Evolutionary conservation across 1,284 basidiomycete species (phyloP).

Genomic region (Cerioporus squamosus): DNA sequence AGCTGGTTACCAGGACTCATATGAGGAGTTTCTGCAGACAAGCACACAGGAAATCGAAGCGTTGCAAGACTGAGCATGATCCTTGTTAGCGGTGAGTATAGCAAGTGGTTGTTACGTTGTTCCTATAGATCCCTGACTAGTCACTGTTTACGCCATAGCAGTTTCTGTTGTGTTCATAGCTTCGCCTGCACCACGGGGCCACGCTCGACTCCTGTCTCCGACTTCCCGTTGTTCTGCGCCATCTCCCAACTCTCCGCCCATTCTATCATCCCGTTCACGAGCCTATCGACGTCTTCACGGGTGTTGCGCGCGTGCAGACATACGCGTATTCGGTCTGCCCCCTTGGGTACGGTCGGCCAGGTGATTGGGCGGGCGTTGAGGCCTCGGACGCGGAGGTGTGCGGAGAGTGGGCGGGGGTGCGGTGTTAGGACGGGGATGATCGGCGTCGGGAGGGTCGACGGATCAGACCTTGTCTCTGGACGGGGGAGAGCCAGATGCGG

Average conservation of each 20-base stretch:
- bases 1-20: conserved; percentile 63
- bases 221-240: conserved; percentile 9
- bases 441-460: conserved; percentile 49
- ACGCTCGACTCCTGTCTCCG: background rate
- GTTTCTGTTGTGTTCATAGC: conserved; percentile 14
- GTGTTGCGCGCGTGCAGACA: conserved; percentile 84
- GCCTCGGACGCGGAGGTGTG: conserved; percentile 61
- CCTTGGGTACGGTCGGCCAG: conserved; percentile 85
- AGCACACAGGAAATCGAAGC: conserved; percentile 64
- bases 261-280: conserved; percentile 44
- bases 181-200: conserved; percentile 19
- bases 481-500: conserved; percentile 34
- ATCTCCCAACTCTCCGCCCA: conserved; percentile 34
- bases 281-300: conserved; percentile 58
- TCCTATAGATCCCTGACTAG: too few species aligned
- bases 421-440: conserved; percentile 88
- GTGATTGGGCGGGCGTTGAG: conserved; percentile 82
- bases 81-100: too few species aligned
- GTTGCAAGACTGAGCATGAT: conserved; percentile 54
- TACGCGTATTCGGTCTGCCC: conserved; percentile 80
- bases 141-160: too few species aligned
- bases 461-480: conserved; percentile 5
- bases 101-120: too few species aligned
- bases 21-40: conserved; percentile 57
- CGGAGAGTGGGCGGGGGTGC: conserved; percentile 72